These are phyloP conservation scores for Magnusiomyces paraingens DNA, from an alignment of 1,139 yeast species.

Conservation along the genomic window DNA sequence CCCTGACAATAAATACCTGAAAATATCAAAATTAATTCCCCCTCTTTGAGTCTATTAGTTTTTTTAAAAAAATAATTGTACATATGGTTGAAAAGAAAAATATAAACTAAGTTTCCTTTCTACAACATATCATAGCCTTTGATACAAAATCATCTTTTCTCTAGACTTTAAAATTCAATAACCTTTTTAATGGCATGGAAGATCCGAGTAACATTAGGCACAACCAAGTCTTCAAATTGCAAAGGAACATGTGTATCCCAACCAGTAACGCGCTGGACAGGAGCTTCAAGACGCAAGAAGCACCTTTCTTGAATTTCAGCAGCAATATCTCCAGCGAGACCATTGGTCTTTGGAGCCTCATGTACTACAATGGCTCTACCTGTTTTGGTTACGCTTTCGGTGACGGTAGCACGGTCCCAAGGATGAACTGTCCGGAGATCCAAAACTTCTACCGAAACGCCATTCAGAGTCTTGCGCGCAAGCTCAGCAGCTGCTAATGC, in stretches of 20 bases:
- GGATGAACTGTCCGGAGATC: slow-evolving; percentile 34
- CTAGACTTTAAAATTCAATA: slow-evolving; percentile 24
- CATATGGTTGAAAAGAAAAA: background rate
- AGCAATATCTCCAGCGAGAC: slow-evolving; percentile 34
- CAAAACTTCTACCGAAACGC: slow-evolving; percentile 30
- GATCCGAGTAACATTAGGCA: slow-evolving; percentile 33
- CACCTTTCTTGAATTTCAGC: slow-evolving; percentile 33
- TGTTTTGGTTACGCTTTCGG: slow-evolving; percentile 31
- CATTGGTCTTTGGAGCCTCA: slow-evolving; percentile 31
- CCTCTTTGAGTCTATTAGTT: background rate
- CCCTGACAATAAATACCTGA: background rate
- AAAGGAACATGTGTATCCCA: slow-evolving; percentile 33
- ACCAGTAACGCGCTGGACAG: slow-evolving; percentile 34
- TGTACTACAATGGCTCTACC: slow-evolving; percentile 33
- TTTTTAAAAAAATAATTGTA: background rate
- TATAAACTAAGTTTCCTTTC: background rate
- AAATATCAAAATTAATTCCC: background rate
- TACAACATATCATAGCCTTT: background rate
- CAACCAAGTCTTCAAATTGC: slow-evolving; percentile 30
- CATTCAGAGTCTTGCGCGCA: slow-evolving; percentile 21
- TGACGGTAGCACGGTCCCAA: slow-evolving; percentile 34
- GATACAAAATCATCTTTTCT: too few species aligned
- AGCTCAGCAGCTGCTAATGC: slow-evolving; percentile 30
- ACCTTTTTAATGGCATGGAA: slow-evolving; percentile 31
- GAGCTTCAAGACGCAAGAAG: slow-evolving; percentile 33